Evolutionary conservation across 345 rosid genomes (phyloP).

Genomic region (Isatis tinctoria): DNA sequence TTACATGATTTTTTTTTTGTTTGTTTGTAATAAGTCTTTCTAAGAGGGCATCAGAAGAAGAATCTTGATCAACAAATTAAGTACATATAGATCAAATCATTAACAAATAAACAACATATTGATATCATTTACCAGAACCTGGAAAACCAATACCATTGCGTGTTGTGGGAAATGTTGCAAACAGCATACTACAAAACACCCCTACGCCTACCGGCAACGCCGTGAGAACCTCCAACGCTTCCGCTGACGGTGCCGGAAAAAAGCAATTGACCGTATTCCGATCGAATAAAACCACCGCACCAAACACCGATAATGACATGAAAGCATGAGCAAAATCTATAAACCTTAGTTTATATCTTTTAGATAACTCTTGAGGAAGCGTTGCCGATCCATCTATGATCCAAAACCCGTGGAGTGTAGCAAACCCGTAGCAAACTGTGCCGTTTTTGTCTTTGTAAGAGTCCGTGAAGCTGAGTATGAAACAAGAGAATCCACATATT

Average conservation of each 20-base stretch:
- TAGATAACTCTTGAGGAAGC: slow-evolving; percentile 51
- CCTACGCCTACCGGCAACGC: slow-evolving; percentile 84
- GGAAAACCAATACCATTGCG: slow-evolving; percentile 97
- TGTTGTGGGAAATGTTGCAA: slow-evolving; percentile 69
- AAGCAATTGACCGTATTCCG: slow-evolving; percentile 67
- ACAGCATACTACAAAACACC: slow-evolving; percentile 68
- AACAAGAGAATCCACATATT: slow-evolving; percentile 69
- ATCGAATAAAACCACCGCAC: slow-evolving; percentile 71
- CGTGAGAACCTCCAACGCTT: slow-evolving; percentile 64
- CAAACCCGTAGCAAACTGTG: slow-evolving; percentile 64
- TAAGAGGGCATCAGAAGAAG: not conserved
- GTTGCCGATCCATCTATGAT: slow-evolving; percentile 70
- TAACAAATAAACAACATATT: not conserved
- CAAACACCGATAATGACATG: slow-evolving; percentile 74
- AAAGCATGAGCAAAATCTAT: slow-evolving; percentile 78
- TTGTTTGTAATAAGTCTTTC: not conserved
- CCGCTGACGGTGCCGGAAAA: slow-evolving; percentile 66
- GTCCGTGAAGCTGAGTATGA: slow-evolving; percentile 73
- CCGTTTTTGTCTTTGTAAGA: slow-evolving; percentile 75
- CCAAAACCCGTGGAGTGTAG: slow-evolving; percentile 70
- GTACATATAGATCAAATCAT: not conserved
- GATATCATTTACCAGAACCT: slow-evolving; percentile 36
- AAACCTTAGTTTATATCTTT: slow-evolving; percentile 46
- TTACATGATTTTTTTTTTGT: not conserved
- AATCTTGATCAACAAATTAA: slow-evolving; percentile 5